These are phyloP conservation scores for Metschnikowia vanudenii DNA, from an alignment of 805 yeast genomes.

Conservation along the genomic window DNA sequence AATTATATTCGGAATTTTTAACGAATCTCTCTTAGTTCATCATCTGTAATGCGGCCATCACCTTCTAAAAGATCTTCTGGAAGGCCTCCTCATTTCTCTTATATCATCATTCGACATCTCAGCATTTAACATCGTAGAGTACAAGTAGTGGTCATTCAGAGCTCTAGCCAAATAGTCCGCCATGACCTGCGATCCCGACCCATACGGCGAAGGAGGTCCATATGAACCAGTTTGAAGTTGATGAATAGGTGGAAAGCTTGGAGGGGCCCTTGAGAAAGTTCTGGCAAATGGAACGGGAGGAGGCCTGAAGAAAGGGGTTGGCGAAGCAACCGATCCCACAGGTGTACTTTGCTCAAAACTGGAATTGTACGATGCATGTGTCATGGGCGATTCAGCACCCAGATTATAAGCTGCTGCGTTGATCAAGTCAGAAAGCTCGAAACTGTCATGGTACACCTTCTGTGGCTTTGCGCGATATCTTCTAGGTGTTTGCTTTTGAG, in stretches of 20 bases:
- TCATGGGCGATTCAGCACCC: background rate
- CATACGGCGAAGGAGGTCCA: background rate
- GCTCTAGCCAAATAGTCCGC: constrained; percentile 74
- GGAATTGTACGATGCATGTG: constrained; percentile 1
- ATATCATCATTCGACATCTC: background rate
- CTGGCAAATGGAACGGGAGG: constrained; percentile 5
- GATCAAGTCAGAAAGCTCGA: constrained; percentile 12
- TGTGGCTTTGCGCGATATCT: constrained; percentile 7
- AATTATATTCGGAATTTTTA: background rate
- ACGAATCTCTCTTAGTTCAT: background rate
- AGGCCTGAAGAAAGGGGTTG: constrained; percentile 12
- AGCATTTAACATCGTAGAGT: constrained; percentile 24
- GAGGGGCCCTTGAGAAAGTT: constrained; percentile 4
- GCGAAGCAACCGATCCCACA: constrained; percentile 3
- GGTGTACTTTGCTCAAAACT: background rate
- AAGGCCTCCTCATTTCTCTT: background rate
- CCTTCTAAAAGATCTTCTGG: constrained; percentile 1
- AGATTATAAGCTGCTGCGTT: constrained; percentile 10
- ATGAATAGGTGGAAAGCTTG: background rate
- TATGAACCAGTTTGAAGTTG: background rate
- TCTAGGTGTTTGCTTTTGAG: background rate
- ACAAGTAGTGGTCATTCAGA: constrained; percentile 58
- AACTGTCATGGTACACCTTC: constrained; percentile 13
- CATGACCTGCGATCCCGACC: constrained; percentile 70
- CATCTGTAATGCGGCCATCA: background rate